Conservation (phyloP, 306 rosid genomes). For the Rosa multiflora region DNA sequence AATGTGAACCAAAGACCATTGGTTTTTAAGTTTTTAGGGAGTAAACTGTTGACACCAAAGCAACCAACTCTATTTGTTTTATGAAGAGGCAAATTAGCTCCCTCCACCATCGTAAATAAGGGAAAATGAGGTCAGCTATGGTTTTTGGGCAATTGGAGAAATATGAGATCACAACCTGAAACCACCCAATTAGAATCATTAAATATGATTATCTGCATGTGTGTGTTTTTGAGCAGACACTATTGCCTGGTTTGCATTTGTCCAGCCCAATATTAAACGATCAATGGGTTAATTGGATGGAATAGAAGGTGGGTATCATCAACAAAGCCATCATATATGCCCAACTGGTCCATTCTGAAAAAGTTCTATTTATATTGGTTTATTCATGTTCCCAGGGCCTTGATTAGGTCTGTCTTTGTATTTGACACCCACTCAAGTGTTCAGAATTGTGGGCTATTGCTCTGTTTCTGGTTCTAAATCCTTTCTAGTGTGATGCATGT, state of each 20-base stretch:
- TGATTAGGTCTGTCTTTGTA: background rate
- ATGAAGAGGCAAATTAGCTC: slow-evolving; percentile 1
- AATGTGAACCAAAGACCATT: background rate
- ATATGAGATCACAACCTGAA: background rate
- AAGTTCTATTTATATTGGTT: background rate
- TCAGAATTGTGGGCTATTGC: background rate
- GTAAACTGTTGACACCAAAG: background rate
- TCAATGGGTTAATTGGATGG: background rate
- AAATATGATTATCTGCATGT: background rate
- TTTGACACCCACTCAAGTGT: background rate
- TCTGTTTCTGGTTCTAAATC: background rate
- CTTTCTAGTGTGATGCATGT: background rate
- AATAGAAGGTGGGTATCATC: background rate
- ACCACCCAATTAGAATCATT: background rate
- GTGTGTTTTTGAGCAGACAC: background rate
- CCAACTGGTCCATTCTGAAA: background rate
- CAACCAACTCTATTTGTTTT: background rate
- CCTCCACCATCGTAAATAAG: background rate
- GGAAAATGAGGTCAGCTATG: background rate
- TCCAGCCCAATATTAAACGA: background rate
- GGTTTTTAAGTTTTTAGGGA: background rate
- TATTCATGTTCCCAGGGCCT: background rate
- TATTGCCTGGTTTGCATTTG: background rate
- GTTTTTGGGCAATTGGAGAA: background rate
- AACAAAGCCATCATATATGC: background rate